These are phyloP conservation scores for Silene vulgaris DNA, from an alignment of 179 eudicot species.

Conservation along the genomic window DNA sequence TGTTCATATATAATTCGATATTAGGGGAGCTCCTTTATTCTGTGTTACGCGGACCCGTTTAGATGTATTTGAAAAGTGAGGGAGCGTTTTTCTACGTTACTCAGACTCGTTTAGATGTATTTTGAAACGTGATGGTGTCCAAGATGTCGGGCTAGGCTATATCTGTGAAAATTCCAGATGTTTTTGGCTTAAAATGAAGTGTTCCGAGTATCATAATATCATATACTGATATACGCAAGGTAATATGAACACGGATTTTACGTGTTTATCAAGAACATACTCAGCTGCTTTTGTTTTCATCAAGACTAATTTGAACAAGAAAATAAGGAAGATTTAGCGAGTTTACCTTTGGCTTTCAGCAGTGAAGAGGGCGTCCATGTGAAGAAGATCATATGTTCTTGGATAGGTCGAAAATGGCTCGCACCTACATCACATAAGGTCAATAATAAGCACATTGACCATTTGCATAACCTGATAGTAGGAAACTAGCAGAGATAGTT, in stretches of 20 bases:
- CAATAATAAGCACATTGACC: background rate
- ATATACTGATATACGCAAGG: too few species aligned
- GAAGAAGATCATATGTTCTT: constrained; percentile 81
- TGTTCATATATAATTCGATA: constrained; percentile 22
- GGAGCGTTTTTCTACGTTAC: too few species aligned
- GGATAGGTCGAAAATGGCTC: constrained; percentile 97
- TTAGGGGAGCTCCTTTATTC: constrained; percentile 3
- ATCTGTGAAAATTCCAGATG: background rate
- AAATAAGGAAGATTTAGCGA: background rate
- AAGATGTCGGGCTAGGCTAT: background rate
- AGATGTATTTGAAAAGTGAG: background rate
- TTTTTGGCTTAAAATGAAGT: background rate
- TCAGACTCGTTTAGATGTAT: too few species aligned
- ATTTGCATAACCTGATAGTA: background rate
- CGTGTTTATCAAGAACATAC: background rate
- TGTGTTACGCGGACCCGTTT: background rate
- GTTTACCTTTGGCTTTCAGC: constrained; percentile 81
- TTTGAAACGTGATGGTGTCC: background rate
- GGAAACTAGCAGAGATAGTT: background rate
- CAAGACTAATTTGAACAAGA: constrained; percentile 1
- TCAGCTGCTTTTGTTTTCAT: background rate
- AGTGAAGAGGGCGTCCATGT: constrained; percentile 66
- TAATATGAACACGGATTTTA: too few species aligned
- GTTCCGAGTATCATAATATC: too few species aligned
- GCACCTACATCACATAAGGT: constrained; percentile 42